Evolutionary conservation across 176 grass and related monocot species (phyloP).

Genomic region (Bothriochloa decipiens): DNA sequence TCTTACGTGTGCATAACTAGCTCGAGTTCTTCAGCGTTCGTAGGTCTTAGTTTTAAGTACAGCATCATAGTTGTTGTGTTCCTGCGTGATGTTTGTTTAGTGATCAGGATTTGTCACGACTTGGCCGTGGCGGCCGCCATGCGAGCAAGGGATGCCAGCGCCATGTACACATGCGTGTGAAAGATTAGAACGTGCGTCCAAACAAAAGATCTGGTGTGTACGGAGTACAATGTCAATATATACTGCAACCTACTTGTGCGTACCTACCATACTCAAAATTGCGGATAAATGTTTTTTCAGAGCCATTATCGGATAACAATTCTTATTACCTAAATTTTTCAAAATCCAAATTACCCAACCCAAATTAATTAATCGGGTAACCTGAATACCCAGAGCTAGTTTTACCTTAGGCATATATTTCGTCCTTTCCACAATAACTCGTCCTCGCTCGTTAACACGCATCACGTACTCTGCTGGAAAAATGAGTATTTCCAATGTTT

Average conservation of each 20-base stretch:
- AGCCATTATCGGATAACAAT: too few relatives aligned
- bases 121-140: not conserved
- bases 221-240: not conserved
- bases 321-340: too few relatives aligned
- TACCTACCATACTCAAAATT: too few relatives aligned
- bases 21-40: not conserved
- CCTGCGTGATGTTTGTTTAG: not conserved
- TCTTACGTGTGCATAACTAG: not conserved
- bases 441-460: not conserved
- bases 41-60: not conserved
- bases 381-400: not conserved
- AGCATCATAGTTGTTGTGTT: not conserved
- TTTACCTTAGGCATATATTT: not conserved
- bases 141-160: too few relatives aligned
- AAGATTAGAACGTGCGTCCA: not conserved
- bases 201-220: not conserved
- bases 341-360: too few relatives aligned
- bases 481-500: not conserved
- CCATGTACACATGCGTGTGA: not conserved
- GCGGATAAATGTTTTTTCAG: too few relatives aligned
- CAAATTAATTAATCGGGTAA: too few relatives aligned
- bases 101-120: constrained; percentile 24
- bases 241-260: too few relatives aligned
- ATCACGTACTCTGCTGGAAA: not conserved
- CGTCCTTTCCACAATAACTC: not conserved